Conservation (phyloP, 2,329 filamentous ascomycete species). For the Venturia effusa region DNA sequence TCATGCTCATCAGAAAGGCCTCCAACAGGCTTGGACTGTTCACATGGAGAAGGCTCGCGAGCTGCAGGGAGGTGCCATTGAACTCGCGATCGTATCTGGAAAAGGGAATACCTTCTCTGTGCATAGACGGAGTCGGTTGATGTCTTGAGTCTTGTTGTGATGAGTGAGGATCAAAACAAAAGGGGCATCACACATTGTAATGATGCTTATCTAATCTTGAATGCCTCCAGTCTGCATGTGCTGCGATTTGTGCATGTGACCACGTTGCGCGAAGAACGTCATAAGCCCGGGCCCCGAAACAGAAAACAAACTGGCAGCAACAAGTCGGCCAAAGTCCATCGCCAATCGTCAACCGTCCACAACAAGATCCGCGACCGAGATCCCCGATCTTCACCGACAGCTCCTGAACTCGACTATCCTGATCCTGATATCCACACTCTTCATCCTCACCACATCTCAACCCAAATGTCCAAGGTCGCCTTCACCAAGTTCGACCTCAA, state of each 20-base stretch:
- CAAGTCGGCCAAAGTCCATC: neutral
- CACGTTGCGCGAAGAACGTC: neutral
- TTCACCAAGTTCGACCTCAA: constrained; percentile 56
- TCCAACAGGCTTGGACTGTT: constrained; percentile 46
- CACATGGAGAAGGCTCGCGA: constrained; percentile 58
- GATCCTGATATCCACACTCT: neutral
- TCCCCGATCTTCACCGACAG: neutral
- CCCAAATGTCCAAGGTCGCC: constrained; percentile 18
- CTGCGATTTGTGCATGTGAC: constrained; percentile 3
- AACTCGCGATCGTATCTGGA: constrained; percentile 47
- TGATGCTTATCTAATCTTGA: no score
- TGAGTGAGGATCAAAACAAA: no score
- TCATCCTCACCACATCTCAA: neutral
- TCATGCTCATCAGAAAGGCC: neutral
- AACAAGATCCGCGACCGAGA: neutral
- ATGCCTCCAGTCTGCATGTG: no score
- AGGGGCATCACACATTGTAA: no score
- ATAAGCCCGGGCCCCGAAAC: neutral
- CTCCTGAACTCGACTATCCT: neutral
- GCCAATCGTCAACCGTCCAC: neutral
- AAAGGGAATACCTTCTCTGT: constrained; percentile 56
- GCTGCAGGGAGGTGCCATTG: constrained; percentile 60
- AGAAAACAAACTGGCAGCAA: neutral
- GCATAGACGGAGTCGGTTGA: no score
- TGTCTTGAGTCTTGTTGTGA: no score